phyloP scores from a whole-genome alignment of 164 flowering plant genomes.

The Kingdonia uniflora region DNA sequence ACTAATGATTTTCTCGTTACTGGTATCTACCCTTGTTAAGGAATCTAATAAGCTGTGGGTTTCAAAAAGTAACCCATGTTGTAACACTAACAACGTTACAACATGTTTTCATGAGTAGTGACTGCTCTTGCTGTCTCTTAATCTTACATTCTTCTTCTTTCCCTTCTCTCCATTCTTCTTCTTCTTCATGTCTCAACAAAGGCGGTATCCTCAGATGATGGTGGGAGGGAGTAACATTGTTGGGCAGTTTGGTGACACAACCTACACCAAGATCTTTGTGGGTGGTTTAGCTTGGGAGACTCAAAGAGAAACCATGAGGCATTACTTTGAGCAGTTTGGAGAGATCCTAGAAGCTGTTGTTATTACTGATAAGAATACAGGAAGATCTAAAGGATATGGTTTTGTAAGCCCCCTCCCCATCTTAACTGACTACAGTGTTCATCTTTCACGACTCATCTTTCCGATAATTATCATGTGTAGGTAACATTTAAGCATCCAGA shows the following conservation, averaged over 20 bases:
- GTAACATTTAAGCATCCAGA: slow-evolving; percentile 61
- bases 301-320: slow-evolving; percentile 49
- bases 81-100: no score
- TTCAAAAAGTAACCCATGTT: slow-evolving; percentile 28
- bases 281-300: slow-evolving; percentile 78
- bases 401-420: slow-evolving; percentile 33
- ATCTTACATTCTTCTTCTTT: background rate
- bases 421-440: background rate
- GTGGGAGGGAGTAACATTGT: slow-evolving; percentile 30
- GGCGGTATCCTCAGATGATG: slow-evolving; percentile 35
- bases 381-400: slow-evolving; percentile 66
- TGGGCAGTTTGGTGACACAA: slow-evolving; percentile 39
- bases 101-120: slow-evolving; percentile 10
- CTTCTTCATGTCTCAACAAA: slow-evolving; percentile 37
- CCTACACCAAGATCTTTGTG: slow-evolving; percentile 55
- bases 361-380: slow-evolving; percentile 51
- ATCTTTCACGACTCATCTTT: background rate
- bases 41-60: slow-evolving; percentile 30
- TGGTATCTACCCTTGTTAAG: slow-evolving; percentile 31
- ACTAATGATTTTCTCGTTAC: slow-evolving; percentile 44
- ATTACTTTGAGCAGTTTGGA: slow-evolving; percentile 67
- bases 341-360: slow-evolving; percentile 62
- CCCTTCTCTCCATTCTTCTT: slow-evolving; percentile 4
- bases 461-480: slow-evolving; percentile 10
- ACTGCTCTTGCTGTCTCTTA: background rate